A percentile compares a stretch with the other conserved stretches of the same genome.
phyloP scores from a whole-genome alignment of 2,329 filamentous ascomycete species.

The Cytospora schulzeri region DNA sequence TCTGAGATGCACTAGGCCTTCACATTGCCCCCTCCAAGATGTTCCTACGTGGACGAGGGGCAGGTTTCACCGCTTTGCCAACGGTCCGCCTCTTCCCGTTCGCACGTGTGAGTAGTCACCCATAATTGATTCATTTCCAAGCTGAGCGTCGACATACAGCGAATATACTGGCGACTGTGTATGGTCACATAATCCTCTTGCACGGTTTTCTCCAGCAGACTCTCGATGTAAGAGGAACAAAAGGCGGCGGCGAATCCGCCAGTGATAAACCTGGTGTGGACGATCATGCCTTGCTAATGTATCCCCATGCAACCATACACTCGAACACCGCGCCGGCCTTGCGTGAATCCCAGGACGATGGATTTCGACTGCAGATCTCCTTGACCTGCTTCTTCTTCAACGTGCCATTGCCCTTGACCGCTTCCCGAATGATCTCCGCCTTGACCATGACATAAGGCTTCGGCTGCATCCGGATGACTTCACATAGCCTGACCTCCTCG shows the following conservation, averaged over 20 bases:
- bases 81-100: too few species aligned
- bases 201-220: neutral
- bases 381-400: conserved; percentile 94
- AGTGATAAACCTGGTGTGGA: neutral
- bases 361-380: conserved; percentile 67
- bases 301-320: conserved; percentile 90
- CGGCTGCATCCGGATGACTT: conserved; percentile 79
- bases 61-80: too few species aligned
- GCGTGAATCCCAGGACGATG: conserved; percentile 67
- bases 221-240: neutral
- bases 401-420: conserved; percentile 81
- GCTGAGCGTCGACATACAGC: too few species aligned
- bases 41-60: too few species aligned
- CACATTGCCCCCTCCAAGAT: too few species aligned
- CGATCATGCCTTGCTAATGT: conserved; percentile 78
- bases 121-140: too few species aligned
- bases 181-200: neutral
- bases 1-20: too few species aligned
- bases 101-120: too few species aligned
- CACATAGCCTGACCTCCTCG: conserved; percentile 86
- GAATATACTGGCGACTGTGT: neutral
- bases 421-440: conserved; percentile 86
- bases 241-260: too few species aligned
- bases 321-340: conserved; percentile 89
- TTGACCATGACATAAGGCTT: conserved; percentile 97